These are phyloP conservation scores for Phaffomyces opuntiae DNA, from an alignment of 805 yeast species.

Conservation along the genomic window DNA sequence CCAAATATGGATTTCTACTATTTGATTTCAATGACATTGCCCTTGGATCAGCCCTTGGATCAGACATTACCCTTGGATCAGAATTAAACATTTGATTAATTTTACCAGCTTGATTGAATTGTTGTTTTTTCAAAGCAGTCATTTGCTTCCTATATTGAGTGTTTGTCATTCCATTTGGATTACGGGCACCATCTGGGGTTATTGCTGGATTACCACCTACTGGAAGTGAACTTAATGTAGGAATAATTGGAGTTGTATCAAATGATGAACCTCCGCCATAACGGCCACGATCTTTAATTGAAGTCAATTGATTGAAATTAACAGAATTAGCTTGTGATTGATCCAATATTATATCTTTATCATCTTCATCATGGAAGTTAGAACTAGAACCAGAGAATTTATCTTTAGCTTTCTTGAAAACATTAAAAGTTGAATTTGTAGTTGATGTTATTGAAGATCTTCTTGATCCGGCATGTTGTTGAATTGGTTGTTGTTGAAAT, in stretches of 20 bases:
- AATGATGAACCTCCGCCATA: slow-evolving; percentile 42
- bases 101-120: slow-evolving; percentile 38
- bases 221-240: slow-evolving; percentile 44
- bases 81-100: slow-evolving; percentile 15
- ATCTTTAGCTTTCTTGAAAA: slow-evolving; percentile 11
- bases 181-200: background rate
- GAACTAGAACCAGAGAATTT: slow-evolving; percentile 22
- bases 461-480: slow-evolving; percentile 5
- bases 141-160: slow-evolving; percentile 63
- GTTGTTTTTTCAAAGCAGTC: slow-evolving; percentile 59
- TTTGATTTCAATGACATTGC: slow-evolving; percentile 36
- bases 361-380: slow-evolving; percentile 29
- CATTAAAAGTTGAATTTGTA: slow-evolving; percentile 12
- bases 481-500: slow-evolving; percentile 1
- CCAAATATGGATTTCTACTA: slow-evolving; percentile 18
- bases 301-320: slow-evolving; percentile 59
- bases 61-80: slow-evolving; percentile 33
- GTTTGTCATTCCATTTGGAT: slow-evolving; percentile 24
- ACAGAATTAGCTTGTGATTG: slow-evolving; percentile 31
- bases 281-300: slow-evolving; percentile 59
- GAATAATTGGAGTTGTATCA: slow-evolving; percentile 71
- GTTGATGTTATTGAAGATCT: slow-evolving; percentile 12
- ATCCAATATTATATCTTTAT: slow-evolving; percentile 28
- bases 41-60: slow-evolving; percentile 28
- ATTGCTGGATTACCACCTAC: background rate